Evolutionary conservation across 108 stramenopile species (phyloP), one percentile per base, ranked within the genome.

Genomic region (Nitzschia sp.): DNA sequence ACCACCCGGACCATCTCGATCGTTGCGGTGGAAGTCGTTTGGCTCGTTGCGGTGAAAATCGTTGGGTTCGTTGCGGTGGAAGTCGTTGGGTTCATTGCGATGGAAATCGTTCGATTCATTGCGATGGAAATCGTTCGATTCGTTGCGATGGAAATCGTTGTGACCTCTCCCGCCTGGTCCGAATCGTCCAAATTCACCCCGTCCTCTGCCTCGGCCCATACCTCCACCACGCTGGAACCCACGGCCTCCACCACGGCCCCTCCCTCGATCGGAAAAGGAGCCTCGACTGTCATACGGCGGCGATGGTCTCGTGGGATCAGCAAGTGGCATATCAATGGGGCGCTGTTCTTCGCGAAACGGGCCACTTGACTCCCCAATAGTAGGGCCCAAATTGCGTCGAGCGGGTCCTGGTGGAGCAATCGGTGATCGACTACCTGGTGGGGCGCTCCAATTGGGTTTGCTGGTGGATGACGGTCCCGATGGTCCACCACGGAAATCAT

Each of bases 241-340:
- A 41, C 53, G 66, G 0, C 53, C 53, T 27, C 67, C 25, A 27
- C 72, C 72, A 21, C 72, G 64, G 2, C 72, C 64, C 31, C 64
- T 4, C 31, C 63, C 71, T 33, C 66, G 66, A 5, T 30, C 53
- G 8, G 9, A 33, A 23, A 38, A 54, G 28, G 8, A 11, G 25
- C 66, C 66, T 35, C 66, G 66, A 25, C 25, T n/a, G 26, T 53
- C 53, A 54, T 26, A 38, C 1, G 29, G 25, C 34, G 27, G 2
- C 34, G 66, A 35, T 29, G 33, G 35, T 27, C 36, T 29, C 17
- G 28, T 2, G 27, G 68, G 38, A 48, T 56, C 52, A 16, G 56
- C 45, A 45, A 31, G n/a, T 30, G 63, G 46, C 34, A 47, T 30
- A 47, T 48, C 45, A 2, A 16, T 2, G 27, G 21, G 59, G 21